Conservation (phyloP, 306 rosid species). For the Corylus americana region DNA sequence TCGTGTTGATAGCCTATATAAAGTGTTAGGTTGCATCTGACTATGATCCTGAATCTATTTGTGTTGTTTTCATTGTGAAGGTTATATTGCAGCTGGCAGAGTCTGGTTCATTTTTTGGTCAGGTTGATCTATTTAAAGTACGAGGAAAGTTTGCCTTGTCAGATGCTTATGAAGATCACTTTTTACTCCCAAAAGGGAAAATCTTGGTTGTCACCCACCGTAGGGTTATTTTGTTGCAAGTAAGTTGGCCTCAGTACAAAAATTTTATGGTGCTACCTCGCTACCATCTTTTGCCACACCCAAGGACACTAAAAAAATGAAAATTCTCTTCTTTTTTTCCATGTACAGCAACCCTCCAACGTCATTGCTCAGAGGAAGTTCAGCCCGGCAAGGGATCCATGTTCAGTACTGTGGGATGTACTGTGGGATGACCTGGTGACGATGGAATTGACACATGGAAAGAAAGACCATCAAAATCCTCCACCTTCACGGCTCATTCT, state of each 20-base stretch:
- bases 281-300: background rate
- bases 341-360: conserved; percentile 85
- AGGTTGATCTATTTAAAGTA: conserved; percentile 96
- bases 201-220: conserved; percentile 79
- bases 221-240: conserved; percentile 87
- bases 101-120: conserved; percentile 94
- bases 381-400: conserved; percentile 95
- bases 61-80: conserved; percentile 52
- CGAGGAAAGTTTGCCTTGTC: conserved; percentile 97
- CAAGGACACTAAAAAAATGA: background rate
- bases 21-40: background rate
- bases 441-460: conserved; percentile 74
- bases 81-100: conserved; percentile 94
- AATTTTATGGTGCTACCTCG: conserved; percentile 3
- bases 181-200: conserved; percentile 82
- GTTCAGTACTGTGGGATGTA: conserved; percentile 92
- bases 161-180: conserved; percentile 98
- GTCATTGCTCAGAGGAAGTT: conserved; percentile 88
- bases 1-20: background rate
- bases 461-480: conserved; percentile 73
- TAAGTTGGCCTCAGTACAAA: conserved; percentile 40
- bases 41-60: conserved; percentile 4
- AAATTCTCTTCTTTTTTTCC: conserved; percentile 10
- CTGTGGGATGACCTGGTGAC: conserved; percentile 74
- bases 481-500: conserved; percentile 70